Percentiles rank a stretch among this genome's conserved stretches.
Conservation (phyloP, 2,329 filamentous ascomycete genomes). For the Coniella lustricola region DNA sequence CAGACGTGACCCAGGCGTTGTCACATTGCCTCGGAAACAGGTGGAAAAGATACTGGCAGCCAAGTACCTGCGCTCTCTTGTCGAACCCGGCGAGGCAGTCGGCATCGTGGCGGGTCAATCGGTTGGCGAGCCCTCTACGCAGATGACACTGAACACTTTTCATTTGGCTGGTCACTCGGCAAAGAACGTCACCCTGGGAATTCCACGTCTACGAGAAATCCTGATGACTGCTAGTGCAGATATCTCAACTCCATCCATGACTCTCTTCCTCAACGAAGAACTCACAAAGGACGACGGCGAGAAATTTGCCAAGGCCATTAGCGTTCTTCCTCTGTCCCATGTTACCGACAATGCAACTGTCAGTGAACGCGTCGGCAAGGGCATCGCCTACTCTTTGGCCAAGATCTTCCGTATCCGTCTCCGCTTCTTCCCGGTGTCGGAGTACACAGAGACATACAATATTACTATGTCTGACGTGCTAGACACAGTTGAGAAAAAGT, state of each 20-base stretch:
- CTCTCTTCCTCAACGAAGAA: slow-evolving; percentile 68
- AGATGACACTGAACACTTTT: slow-evolving; percentile 99
- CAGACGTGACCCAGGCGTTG: slow-evolving; percentile 27
- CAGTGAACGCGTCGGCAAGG: slow-evolving; percentile 70
- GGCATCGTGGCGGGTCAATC: slow-evolving; percentile 96
- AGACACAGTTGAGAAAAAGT: slow-evolving; percentile 69
- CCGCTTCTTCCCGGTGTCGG: slow-evolving; percentile 73
- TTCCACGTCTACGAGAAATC: slow-evolving; percentile 92
- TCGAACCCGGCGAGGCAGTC: slow-evolving; percentile 93
- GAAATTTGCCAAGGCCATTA: slow-evolving; percentile 86
- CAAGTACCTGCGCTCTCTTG: slow-evolving; percentile 86
- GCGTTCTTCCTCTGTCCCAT: slow-evolving; percentile 73
- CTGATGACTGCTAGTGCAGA: slow-evolving; percentile 91
- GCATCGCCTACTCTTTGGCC: slow-evolving; percentile 59
- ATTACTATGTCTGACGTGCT: slow-evolving; percentile 74
- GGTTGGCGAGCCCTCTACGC: slow-evolving; percentile 92
- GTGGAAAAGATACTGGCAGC: slow-evolving; percentile 81
- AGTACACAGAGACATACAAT: slow-evolving; percentile 81
- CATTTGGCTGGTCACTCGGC: slow-evolving; percentile 97
- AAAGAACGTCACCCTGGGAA: slow-evolving; percentile 98
- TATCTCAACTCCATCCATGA: slow-evolving; percentile 90
- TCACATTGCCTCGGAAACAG: slow-evolving; percentile 54
- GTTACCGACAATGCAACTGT: slow-evolving; percentile 77
- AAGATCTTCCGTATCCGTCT: slow-evolving; percentile 81
- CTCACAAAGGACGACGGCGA: slow-evolving; percentile 62